Evolutionary conservation across 306 rosid genomes (phyloP), one percentile per base, ranked within the genome.

Genomic region (Leucaena leucocephala): DNA sequence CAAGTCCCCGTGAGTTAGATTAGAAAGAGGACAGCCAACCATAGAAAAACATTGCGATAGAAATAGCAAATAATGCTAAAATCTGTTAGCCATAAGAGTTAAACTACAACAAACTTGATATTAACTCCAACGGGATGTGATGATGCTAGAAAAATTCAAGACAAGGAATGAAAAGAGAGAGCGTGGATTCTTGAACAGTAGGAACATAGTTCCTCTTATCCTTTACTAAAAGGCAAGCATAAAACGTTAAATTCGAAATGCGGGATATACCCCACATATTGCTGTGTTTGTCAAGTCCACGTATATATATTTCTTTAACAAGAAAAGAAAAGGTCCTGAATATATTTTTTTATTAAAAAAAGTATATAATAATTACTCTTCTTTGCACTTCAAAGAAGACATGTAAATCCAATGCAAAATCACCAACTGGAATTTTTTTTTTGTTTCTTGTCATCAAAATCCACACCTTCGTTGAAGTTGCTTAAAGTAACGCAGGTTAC

Each of bases 311-410:
- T 85, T 74, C 78, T 83, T 75, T 54, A 17, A 63, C 68, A 64
- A 78, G 83, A 85, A 80, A 78, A 85, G 67, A 63, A 69, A 81
- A 73, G 65, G 83, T 54, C 83, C 85, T 85, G 59, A 76, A 40
- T 82, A 46, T 49, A 81, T 62, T 74, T 57, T 78, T 84, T 81
- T 16, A 9, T 2, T 3, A 21, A 22, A 58, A 57, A 59, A 13
- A 34, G 0, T 61, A 21, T 55, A 2, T 58, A 16, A 4, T n/a
- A 61, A 33, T 22, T 33, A 12, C 8, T 11, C n/a, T 61, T 61
- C 40, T 12, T 34, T 4, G 0, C 16, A 16, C 1, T 33, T 61
- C 8, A 61, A 65, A 38, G 7, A 8, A 42, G 15, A 21, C 52
- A n/a, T 5, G 33, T 3, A n/a, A 69, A 45, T 12, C 39, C 36